Percentiles rank a stretch among this genome's conserved stretches.
These are phyloP conservation scores for Aspergillus texensis DNA, from an alignment of 2,329 filamentous ascomycete genomes.

Conservation along the genomic window DNA sequence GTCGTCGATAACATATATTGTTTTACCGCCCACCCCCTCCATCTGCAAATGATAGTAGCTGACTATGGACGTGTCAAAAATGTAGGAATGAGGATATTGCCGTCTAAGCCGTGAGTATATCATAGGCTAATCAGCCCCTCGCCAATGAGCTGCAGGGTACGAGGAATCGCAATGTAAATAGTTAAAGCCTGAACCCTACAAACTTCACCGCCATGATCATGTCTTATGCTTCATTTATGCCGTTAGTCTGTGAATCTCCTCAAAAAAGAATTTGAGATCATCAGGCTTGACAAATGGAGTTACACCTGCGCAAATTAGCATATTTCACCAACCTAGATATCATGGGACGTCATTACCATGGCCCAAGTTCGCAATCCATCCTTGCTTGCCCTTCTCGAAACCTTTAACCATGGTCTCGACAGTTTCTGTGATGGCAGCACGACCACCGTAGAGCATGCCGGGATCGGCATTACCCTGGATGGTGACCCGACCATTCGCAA, in stretches of 20 bases:
- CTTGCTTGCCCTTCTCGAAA: conserved; percentile 79
- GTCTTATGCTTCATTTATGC: conserved; percentile 9
- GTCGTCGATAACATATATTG: background rate
- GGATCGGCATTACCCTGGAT: conserved; percentile 97
- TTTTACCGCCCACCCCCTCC: background rate
- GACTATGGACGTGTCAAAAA: conserved; percentile 6
- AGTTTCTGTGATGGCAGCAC: conserved; percentile 75
- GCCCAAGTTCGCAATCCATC: conserved; percentile 96
- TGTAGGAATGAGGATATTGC: conserved; percentile 63
- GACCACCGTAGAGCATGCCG: conserved; percentile 84
- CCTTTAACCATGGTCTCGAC: conserved; percentile 87
- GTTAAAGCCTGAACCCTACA: background rate
- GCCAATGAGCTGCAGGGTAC: background rate
- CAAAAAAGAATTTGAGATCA: conserved; percentile 88
- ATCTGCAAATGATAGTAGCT: background rate
- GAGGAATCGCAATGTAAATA: conserved; percentile 12
- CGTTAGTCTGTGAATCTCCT: conserved; percentile 76
- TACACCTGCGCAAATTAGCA: conserved; percentile 63
- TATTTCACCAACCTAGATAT: conserved; percentile 16
- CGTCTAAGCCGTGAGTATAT: conserved; percentile 38
- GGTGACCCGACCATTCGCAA: conserved; percentile 76
- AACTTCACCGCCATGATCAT: background rate
- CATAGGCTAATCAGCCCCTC: background rate
- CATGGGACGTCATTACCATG: conserved; percentile 66
- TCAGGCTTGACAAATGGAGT: conserved; percentile 95